Base-by-base conservation (phyloP, 768 basidiomycete species). In the Phylloporus arenicola region DNA sequence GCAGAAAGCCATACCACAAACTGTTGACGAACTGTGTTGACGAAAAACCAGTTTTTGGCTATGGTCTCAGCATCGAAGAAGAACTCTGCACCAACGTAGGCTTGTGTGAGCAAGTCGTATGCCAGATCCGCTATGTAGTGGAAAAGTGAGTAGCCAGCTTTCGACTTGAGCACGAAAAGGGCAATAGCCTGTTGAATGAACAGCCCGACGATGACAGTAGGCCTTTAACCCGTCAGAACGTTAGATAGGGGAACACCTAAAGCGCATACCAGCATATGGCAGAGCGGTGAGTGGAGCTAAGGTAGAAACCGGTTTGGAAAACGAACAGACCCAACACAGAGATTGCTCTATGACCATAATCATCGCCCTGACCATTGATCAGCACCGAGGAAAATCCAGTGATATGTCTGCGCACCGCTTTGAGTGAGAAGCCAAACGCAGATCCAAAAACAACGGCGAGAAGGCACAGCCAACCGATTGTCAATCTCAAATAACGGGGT, bases 171-270 rank as follows among this genome's bases (percentile, higher is more conserved):
- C 30, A 94, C 92, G 64, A 95, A 92, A 39, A 95, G 75, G 1
- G 92, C 92, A 41, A 94, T 80, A 16, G 73, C 80, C 71, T 93
- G 91, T 64, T 96, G 92, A 38, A 86, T 58, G 68, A 92, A 84
- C 17, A 94, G 72, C 17, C 92, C 92, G 43, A 91, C 84, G 50
- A 93, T 83, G 59, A 92, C 80, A n/a, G 91, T 92, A 13, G 81
- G 85, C 88, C 86, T 86, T 38, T 2, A 43, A 49, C 10, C 27
- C 14, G 29, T 56, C 30, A 59, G 55, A 40, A 27, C 17, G 22
- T 5, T 24, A 10, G 16, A 35, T 1, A 34, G n/a, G 7, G 25
- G 7, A 24, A 43, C 43, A 49, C 7, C 3, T n/a, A 17, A 43
- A 24, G 14, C 16, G 63, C 77, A 34, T 57, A 86, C 89, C 91